These are phyloP conservation scores for Mycena epipterygia DNA, from an alignment of 768 basidiomycete species.

Conservation along the genomic window DNA sequence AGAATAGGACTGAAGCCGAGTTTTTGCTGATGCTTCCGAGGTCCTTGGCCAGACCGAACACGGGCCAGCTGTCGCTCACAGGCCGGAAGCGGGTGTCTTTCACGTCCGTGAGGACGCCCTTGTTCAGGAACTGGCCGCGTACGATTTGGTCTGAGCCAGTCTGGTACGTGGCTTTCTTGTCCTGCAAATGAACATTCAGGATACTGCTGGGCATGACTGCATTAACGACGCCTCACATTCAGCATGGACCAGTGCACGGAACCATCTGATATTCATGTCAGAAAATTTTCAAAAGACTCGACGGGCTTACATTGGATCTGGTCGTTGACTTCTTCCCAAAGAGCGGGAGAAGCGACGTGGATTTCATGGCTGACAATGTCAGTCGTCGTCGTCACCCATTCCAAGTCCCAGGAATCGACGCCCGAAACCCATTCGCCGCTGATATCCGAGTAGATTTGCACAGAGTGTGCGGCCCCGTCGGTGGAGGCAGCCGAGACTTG, in stretches of 20 bases:
- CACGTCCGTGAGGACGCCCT: slow-evolving; percentile 63
- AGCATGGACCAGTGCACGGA: slow-evolving; percentile 70
- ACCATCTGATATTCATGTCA: slow-evolving; percentile 60
- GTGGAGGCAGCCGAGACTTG: slow-evolving; percentile 62
- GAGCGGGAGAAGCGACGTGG: slow-evolving; percentile 58
- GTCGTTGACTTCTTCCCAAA: slow-evolving; percentile 67
- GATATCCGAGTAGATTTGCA: slow-evolving; percentile 73
- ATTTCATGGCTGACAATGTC: slow-evolving; percentile 69
- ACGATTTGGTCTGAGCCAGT: slow-evolving; percentile 67
- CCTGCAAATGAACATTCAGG: slow-evolving; percentile 5
- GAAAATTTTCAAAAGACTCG: background rate
- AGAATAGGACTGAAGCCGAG: slow-evolving; percentile 54
- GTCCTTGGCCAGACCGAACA: slow-evolving; percentile 72
- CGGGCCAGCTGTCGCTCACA: slow-evolving; percentile 69
- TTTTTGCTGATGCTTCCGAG: slow-evolving; percentile 61
- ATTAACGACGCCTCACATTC: slow-evolving; percentile 53
- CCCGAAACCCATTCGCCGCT: slow-evolving; percentile 69
- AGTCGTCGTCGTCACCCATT: slow-evolving; percentile 68
- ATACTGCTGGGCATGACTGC: background rate
- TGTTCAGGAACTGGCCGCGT: slow-evolving; percentile 71
- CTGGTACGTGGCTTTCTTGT: slow-evolving; percentile 64
- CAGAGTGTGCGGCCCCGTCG: slow-evolving; percentile 62
- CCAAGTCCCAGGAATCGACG: slow-evolving; percentile 60
- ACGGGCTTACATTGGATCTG: slow-evolving; percentile 69
- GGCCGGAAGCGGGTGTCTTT: slow-evolving; percentile 70